These are phyloP conservation scores for Borovskyia barvae DNA, from an alignment of 208 protist genomes.

Conservation along the genomic window DNA sequence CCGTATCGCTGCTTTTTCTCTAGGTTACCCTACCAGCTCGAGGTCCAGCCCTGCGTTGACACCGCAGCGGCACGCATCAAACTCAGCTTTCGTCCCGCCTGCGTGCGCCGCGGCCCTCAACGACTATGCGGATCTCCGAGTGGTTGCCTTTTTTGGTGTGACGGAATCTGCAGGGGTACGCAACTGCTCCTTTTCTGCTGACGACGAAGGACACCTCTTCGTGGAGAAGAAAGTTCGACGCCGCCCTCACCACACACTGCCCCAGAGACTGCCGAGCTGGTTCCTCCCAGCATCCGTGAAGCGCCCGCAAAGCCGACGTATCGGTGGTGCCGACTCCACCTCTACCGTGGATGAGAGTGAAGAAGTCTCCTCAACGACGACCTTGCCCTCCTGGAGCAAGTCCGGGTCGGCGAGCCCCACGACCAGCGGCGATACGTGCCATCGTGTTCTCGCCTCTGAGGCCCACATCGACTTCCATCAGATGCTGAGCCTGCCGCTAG, in stretches of 20 bases:
- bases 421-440: too few species aligned
- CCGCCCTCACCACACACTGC: background rate
- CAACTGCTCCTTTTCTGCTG: constrained; percentile 2
- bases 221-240: constrained; percentile 1
- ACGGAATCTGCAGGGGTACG: background rate
- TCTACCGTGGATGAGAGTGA: background rate
- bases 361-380: background rate
- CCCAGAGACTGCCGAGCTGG: background rate
- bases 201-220: background rate
- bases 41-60: too few species aligned
- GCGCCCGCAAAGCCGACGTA: too few species aligned
- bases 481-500: constrained; percentile 7
- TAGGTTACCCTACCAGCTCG: too few species aligned
- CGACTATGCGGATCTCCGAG: constrained; percentile 11
- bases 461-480: background rate
- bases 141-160: constrained; percentile 15
- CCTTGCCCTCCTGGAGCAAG: background rate
- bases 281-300: background rate
- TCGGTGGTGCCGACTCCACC: too few species aligned
- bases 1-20: too few species aligned
- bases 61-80: background rate
- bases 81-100: too few species aligned
- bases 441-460: background rate
- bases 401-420: too few species aligned
- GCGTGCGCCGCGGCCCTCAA: too few species aligned